Evolutionary conservation across 768 basidiomycete species (phyloP).

Genomic region (Rickenella mellea): DNA sequence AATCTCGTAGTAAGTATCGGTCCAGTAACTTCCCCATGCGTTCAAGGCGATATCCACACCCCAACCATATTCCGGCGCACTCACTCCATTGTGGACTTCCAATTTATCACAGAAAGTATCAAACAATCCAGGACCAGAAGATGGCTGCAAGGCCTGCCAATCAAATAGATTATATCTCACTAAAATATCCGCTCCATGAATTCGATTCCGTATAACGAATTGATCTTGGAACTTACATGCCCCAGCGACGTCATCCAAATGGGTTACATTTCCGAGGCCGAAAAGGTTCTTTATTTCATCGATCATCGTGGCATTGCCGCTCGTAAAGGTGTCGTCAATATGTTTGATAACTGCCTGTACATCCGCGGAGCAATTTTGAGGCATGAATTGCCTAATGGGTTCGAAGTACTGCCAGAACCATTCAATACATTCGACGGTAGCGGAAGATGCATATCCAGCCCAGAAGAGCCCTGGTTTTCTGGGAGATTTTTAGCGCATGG

Average conservation of each 20-base stretch:
- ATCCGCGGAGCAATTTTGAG: conserved; percentile 65
- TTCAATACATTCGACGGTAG: conserved; percentile 49
- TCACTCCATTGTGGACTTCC: conserved; percentile 49
- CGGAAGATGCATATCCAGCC: conserved; percentile 61
- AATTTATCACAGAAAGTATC: conserved; percentile 59
- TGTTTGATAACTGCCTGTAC: conserved; percentile 53
- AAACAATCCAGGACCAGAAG: conserved; percentile 39
- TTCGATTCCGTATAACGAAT: not conserved
- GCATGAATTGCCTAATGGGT: conserved; percentile 59
- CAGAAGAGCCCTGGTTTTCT: conserved; percentile 54
- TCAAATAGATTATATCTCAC: conserved; percentile 47
- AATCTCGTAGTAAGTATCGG: not conserved
- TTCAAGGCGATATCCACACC: conserved; percentile 4
- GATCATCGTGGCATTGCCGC: conserved; percentile 36
- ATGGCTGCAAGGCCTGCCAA: conserved; percentile 57
- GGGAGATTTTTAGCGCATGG: conserved; percentile 1
- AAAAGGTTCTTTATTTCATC: conserved; percentile 46
- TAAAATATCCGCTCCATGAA: conserved; percentile 6
- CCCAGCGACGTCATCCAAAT: conserved; percentile 59
- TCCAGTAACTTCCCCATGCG: conserved; percentile 4
- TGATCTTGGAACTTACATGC: conserved; percentile 28
- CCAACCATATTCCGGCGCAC: conserved; percentile 19
- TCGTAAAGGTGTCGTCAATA: conserved; percentile 46
- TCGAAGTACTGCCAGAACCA: conserved; percentile 68
- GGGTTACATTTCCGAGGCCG: conserved; percentile 45